Percentiles rank a stretch among this genome's conserved stretches.
These are phyloP conservation scores for Fusarium torreyae DNA, from an alignment of 2,329 filamentous ascomycete genomes.

Conservation along the genomic window DNA sequence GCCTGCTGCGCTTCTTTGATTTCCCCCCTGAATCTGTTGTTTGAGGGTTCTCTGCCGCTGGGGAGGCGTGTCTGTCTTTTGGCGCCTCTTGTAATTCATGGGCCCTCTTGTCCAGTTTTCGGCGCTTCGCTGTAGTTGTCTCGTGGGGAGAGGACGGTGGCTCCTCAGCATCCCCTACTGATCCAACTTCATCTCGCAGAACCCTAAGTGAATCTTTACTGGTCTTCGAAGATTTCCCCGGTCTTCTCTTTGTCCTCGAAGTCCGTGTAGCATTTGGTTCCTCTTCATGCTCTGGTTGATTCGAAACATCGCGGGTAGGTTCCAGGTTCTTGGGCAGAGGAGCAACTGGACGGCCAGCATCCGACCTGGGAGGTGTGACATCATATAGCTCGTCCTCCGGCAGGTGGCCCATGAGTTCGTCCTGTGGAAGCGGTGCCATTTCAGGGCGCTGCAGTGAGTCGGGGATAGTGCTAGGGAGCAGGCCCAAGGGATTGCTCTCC, in stretches of 20 bases:
- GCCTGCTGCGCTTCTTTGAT: slow-evolving; percentile 50
- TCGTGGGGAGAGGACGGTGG: background rate
- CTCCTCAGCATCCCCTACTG: background rate
- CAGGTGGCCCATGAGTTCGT: slow-evolving; percentile 35
- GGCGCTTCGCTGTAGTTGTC: background rate
- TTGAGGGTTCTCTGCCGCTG: background rate
- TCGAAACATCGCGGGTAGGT: background rate
- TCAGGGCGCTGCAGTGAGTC: slow-evolving; percentile 13
- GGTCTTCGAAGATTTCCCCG: background rate
- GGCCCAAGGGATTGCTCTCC: slow-evolving; percentile 20
- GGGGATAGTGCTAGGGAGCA: slow-evolving; percentile 3
- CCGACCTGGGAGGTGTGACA: slow-evolving; percentile 42
- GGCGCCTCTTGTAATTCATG: background rate
- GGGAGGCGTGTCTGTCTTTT: background rate
- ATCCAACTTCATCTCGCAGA: slow-evolving; percentile 13
- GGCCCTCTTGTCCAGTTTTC: background rate
- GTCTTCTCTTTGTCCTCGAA: background rate
- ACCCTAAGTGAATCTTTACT: background rate
- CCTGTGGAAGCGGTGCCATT: background rate
- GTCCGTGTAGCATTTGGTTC: slow-evolving; percentile 11
- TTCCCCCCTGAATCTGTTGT: slow-evolving; percentile 2
- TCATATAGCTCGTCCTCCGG: slow-evolving; percentile 51
- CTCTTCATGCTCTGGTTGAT: background rate
- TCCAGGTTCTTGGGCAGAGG: background rate
- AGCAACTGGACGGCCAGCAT: slow-evolving; percentile 1